Percentiles rank a stretch among this genome's conserved stretches.
phyloP scores from a whole-genome alignment of 371 early-diverging fungal species.

The Cokeromyces recurvatus region DNA sequence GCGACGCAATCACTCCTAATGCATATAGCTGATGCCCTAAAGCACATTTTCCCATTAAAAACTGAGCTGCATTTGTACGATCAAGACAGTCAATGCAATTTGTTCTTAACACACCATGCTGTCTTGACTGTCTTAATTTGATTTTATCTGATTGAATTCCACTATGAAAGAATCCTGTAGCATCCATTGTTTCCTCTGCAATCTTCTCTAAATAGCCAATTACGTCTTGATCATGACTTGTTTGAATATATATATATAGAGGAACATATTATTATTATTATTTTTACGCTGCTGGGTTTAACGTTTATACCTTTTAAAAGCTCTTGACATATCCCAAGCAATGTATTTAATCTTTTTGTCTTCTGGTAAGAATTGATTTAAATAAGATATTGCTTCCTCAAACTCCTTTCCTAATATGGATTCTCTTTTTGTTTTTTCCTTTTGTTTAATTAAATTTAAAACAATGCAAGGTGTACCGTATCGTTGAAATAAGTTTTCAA shows the following conservation, averaged over 20 bases:
- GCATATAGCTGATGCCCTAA: constrained; percentile 91
- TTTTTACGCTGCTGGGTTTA: not conserved
- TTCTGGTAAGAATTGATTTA: constrained; percentile 84
- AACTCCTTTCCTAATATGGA: constrained; percentile 85
- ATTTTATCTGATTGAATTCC: constrained; percentile 54
- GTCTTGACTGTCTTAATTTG: constrained; percentile 28
- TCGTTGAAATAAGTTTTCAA: constrained; percentile 82
- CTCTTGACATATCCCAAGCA: constrained; percentile 97
- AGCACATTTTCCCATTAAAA: constrained; percentile 93
- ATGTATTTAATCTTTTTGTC: constrained; percentile 84
- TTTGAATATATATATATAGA: too few relatives aligned
- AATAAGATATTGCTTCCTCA: constrained; percentile 70
- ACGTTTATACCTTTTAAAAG: constrained; percentile 84
- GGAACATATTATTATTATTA: not conserved
- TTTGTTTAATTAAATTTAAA: constrained; percentile 90
- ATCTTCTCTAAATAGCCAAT: constrained; percentile 85
- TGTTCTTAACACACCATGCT: constrained; percentile 92
- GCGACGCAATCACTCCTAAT: constrained; percentile 76
- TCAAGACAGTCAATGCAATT: constrained; percentile 99
- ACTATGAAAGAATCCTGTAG: constrained; percentile 91
- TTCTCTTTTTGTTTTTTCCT: constrained; percentile 88
- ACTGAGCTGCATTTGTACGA: constrained; percentile 98
- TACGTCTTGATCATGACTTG: constrained; percentile 86
- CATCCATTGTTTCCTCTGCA: constrained; percentile 78
- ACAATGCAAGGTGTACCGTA: constrained; percentile 90